phyloP scores from a whole-genome alignment of 352 stramenopile species.

The Phytophthora pisi region DNA sequence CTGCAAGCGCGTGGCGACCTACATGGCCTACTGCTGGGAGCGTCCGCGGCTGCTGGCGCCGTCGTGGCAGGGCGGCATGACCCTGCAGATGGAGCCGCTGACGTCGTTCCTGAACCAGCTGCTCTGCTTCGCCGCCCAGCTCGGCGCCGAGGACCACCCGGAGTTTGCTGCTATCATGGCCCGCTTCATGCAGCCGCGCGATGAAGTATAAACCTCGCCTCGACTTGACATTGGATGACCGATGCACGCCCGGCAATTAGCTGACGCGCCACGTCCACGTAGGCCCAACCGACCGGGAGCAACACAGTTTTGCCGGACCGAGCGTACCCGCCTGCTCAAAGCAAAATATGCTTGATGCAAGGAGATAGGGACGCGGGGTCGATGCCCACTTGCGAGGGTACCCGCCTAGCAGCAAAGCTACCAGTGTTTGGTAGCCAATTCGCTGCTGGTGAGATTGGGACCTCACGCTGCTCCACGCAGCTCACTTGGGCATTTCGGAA shows the following conservation, averaged over 20 bases:
- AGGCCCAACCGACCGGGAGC: constrained; percentile 14
- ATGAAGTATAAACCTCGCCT: constrained; percentile 25
- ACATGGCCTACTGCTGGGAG: constrained; percentile 45
- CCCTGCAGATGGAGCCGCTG: constrained; percentile 38
- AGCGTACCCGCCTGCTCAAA: constrained; percentile 31
- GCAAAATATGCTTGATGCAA: constrained; percentile 9
- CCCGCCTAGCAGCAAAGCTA: constrained; percentile 24
- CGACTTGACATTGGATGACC: constrained; percentile 12
- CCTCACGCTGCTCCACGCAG: constrained; percentile 35
- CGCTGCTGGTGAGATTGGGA: constrained; percentile 29
- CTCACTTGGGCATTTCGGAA: constrained; percentile 24
- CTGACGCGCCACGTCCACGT: constrained; percentile 26
- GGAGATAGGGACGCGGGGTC: constrained; percentile 35
- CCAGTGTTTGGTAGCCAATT: background rate
- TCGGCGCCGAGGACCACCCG: constrained; percentile 30
- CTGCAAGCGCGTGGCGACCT: constrained; percentile 40
- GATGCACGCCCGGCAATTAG: constrained; percentile 28
- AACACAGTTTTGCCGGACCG: constrained; percentile 4
- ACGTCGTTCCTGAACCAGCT: constrained; percentile 42
- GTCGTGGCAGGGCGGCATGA: constrained; percentile 41
- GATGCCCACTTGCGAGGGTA: constrained; percentile 33
- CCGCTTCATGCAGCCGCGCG: constrained; percentile 38
- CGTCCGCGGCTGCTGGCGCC: constrained; percentile 37
- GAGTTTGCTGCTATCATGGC: constrained; percentile 35
- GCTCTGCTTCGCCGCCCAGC: constrained; percentile 31